Evolutionary conservation across 2,329 filamentous ascomycete species (phyloP), one percentile per base, ranked within the genome.

Genomic region (Fusarium sp.): DNA sequence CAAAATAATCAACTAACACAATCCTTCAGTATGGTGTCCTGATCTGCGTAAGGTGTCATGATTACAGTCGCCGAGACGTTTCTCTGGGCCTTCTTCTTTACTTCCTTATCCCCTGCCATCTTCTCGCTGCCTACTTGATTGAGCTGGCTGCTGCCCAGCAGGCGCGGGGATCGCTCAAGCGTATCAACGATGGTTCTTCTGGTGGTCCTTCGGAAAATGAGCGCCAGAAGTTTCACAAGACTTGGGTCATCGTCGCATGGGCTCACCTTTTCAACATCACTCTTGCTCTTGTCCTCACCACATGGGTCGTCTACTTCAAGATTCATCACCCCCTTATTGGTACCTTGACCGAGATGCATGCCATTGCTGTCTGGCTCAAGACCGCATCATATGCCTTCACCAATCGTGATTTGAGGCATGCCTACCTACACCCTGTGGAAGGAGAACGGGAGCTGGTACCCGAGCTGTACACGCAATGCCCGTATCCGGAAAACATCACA

Each of bases 281-380:
- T 0, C 81, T 94, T 21, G 94, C 93, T 61, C 86, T 98, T 20
- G 85, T 88, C 39, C 87, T 96, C 67, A 93, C 94, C 10, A 96
- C 92, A 46, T 88, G 89, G 65, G 89, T 94, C 19, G 94, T 99
- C 19, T 99, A 97, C 82, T 95, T 90, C 78, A 86, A 92, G 77
- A 92, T 99, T 69, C 88, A 97, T 78, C 96, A 99, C 78, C 96
- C 96, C 0, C 86, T 97, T 19, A 96, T 99, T 71, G 96, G 96
- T 40, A 97, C 94, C 1, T 82, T 97, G 47, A 94, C 92, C 67
- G 92, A 98, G 79, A 81, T 97, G 62, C 96, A 99, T 77, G 94
- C 94, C 67, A 89, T 98, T 73, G 92, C 98, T 55, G 94, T 98
- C 49, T 97, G 94, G 90, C 86, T 99, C 73, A 99, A 99, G 83